Evolutionary conservation across 2,329 filamentous ascomycete genomes (phyloP).

Genomic region (Chalaropsis thielavioides): DNA sequence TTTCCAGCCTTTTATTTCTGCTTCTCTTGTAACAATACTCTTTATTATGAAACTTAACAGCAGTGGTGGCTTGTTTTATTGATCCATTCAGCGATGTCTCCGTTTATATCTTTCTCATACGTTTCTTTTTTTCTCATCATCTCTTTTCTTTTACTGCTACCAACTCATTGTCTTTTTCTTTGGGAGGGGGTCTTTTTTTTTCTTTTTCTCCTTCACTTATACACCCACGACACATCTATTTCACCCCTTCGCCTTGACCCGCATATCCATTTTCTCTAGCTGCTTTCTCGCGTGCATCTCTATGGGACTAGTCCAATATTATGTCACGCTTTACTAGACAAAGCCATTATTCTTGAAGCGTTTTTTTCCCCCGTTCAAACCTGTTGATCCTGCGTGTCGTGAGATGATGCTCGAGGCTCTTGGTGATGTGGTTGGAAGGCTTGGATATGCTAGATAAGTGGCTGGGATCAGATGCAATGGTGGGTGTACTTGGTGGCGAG

Average conservation of each 20-base stretch:
- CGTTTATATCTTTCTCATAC: not conserved
- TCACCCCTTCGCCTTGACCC: not conserved
- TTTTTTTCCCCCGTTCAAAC: not conserved
- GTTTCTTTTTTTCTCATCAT: not conserved
- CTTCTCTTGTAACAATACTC: not conserved
- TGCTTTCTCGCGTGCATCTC: not conserved
- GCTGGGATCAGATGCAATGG: not conserved
- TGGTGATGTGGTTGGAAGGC: not conserved
- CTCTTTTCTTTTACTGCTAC: not conserved
- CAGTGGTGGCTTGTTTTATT: not conserved
- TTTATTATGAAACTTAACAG: not conserved
- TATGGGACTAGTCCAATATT: not conserved
- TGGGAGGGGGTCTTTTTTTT: not conserved
- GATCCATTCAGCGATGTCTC: not conserved
- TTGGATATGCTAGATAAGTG: not conserved
- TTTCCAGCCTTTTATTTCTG: not conserved
- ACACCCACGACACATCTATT: not conserved
- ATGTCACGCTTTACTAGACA: not conserved
- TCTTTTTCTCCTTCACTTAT: not conserved
- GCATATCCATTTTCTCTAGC: not conserved
- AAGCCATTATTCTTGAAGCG: not conserved
- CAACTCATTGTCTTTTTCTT: not conserved
- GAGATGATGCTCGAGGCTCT: not conserved
- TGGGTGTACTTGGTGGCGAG: not conserved
- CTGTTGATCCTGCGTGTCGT: not conserved